phyloP scores from a whole-genome alignment of 228 moss, liverwort and hornwort species.

The Sphagnum fallax region DNA sequence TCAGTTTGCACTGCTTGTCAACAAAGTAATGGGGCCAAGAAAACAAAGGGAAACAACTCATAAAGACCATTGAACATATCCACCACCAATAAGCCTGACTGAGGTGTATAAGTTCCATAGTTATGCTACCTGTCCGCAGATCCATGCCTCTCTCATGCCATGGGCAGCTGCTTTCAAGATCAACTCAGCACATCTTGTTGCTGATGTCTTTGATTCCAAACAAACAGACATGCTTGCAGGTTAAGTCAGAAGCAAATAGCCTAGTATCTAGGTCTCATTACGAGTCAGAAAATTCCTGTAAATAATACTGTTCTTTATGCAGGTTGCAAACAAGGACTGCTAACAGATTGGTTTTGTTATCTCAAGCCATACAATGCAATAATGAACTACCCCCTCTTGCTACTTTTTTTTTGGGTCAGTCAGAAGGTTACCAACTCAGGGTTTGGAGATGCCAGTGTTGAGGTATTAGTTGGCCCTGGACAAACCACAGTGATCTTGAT shows the following conservation, averaged over 20 bases:
- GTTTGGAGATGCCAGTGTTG: constrained; percentile 5
- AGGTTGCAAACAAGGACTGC: no score
- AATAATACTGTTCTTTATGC: no score
- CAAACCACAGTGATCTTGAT: constrained; percentile 73
- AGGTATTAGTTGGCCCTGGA: constrained; percentile 63
- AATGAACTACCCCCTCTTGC: background rate
- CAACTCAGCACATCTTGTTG: constrained; percentile 55
- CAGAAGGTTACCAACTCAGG: no score
- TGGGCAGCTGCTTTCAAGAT: constrained; percentile 57
- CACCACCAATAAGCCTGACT: background rate
- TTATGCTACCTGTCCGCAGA: constrained; percentile 28
- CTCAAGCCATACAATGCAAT: no score
- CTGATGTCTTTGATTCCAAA: constrained; percentile 8
- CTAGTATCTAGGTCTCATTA: background rate
- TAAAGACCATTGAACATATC: background rate
- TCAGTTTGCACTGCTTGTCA: no score
- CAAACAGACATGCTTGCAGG: background rate
- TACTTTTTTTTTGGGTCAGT: no score
- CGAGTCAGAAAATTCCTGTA: background rate
- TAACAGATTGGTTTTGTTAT: no score
- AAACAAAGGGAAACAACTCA: background rate
- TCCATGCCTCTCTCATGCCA: constrained; percentile 68
- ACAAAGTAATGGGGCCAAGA: no score
- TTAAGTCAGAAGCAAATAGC: background rate
- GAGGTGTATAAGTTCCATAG: background rate